Evolutionary conservation across 2,329 filamentous ascomycete species (phyloP).

Genomic region (Capronia epimyces): DNA sequence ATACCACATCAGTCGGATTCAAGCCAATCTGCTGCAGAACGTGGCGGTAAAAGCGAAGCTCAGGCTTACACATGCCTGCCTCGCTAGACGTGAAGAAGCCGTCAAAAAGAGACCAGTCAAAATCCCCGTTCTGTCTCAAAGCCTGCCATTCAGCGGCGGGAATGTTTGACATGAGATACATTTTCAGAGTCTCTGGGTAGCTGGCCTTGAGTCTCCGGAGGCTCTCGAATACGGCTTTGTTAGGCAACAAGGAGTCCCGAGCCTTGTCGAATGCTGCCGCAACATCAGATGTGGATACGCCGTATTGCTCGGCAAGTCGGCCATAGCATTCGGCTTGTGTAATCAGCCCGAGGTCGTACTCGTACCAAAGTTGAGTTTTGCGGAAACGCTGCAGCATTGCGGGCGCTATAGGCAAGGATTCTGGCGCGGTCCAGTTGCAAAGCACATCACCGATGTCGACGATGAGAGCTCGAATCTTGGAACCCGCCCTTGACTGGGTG

Average conservation of each 20-base stretch:
- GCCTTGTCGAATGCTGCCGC: constrained; percentile 8
- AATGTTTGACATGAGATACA: constrained; percentile 10
- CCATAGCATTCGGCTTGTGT: constrained; percentile 8
- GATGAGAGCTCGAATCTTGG: constrained; percentile 4
- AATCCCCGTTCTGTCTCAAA: not conserved
- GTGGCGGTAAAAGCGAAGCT: constrained; percentile 8
- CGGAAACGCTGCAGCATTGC: constrained; percentile 8
- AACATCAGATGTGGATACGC: constrained; percentile 1
- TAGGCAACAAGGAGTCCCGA: constrained; percentile 2
- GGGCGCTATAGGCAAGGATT: constrained; percentile 2
- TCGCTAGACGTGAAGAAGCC: constrained; percentile 8
- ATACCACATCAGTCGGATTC: constrained; percentile 2
- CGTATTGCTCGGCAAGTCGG: constrained; percentile 2
- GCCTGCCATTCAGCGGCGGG: constrained; percentile 7
- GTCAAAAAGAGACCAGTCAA: constrained; percentile 8
- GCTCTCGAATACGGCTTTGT: constrained; percentile 6
- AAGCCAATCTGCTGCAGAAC: not conserved
- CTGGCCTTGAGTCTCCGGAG: constrained; percentile 2
- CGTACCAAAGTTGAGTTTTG: constrained; percentile 9
- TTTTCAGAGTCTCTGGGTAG: constrained; percentile 2
- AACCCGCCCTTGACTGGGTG: not conserved
- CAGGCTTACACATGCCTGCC: constrained; percentile 8
- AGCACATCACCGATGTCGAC: constrained; percentile 8
- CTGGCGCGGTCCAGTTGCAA: constrained; percentile 7
- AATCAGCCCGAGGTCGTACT: constrained; percentile 6